Evolutionary conservation across 2,329 filamentous ascomycete genomes (phyloP).

Genomic region (Xylariales sp.): DNA sequence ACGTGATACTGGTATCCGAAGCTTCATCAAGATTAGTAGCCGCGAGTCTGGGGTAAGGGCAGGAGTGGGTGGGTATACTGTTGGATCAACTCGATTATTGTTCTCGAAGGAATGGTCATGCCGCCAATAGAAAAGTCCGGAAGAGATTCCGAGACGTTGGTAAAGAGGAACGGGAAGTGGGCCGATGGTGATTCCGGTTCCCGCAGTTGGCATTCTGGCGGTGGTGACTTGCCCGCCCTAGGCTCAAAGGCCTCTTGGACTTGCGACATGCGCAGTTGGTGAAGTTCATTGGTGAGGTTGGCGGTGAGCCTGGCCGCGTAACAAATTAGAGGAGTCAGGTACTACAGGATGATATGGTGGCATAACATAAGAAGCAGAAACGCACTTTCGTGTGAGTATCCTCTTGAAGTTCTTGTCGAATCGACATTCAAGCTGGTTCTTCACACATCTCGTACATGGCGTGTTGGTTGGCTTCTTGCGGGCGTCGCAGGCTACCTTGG

Average conservation of each 20-base stretch:
- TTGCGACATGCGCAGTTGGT: constrained; percentile 32
- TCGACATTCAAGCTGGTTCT: constrained; percentile 29
- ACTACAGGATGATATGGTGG: background rate
- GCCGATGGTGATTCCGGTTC: constrained; percentile 2
- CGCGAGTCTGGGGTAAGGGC: background rate
- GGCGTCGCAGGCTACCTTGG: constrained; percentile 35
- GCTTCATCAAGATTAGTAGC: constrained; percentile 29
- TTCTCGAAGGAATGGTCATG: constrained; percentile 16
- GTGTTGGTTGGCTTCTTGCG: constrained; percentile 30
- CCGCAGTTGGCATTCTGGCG: constrained; percentile 6
- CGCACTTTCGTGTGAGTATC: constrained; percentile 35
- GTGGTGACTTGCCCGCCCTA: background rate
- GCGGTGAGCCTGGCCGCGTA: constrained; percentile 25
- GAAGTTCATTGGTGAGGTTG: constrained; percentile 33
- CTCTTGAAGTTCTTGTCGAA: constrained; percentile 38
- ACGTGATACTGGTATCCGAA: constrained; percentile 29
- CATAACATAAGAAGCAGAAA: background rate
- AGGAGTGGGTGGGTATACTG: constrained; percentile 24
- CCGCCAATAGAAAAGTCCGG: constrained; percentile 22
- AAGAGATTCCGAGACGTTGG: constrained; percentile 21
- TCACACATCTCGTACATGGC: constrained; percentile 27
- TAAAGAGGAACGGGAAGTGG: constrained; percentile 22
- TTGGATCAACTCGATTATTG: constrained; percentile 32
- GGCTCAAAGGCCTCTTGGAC: background rate
- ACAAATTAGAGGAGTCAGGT: constrained; percentile 6